Percentiles rank a stretch among this genome's conserved stretches.
Evolutionary conservation across 2,329 filamentous ascomycete genomes (phyloP).

Genomic region (Cytospora piceae): DNA sequence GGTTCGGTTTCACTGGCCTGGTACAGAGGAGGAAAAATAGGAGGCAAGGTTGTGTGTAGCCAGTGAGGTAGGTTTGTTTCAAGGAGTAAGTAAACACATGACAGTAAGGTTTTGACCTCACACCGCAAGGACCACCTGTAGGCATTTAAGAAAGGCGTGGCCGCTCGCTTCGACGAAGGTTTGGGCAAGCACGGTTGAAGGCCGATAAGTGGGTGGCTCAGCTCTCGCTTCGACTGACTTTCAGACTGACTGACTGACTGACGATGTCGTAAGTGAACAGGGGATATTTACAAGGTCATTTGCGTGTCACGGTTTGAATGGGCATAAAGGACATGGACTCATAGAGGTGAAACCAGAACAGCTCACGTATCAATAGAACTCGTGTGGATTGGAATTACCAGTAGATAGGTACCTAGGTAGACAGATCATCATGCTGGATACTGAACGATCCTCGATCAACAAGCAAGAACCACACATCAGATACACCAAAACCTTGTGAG

Average conservation of each 20-base stretch:
- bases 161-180: constrained; percentile 13
- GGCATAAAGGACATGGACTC: neutral
- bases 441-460: neutral
- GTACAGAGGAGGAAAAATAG: constrained; percentile 9
- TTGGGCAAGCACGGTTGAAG: constrained; percentile 3
- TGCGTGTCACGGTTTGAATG: constrained; percentile 16
- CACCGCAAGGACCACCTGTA: constrained; percentile 13
- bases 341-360: constrained; percentile 6
- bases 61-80: neutral
- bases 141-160: constrained; percentile 8
- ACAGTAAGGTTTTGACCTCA: constrained; percentile 10
- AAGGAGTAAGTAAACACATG: constrained; percentile 4
- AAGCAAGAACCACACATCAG: neutral
- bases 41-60: neutral
- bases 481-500: neutral
- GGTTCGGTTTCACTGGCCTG: neutral
- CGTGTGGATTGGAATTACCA: constrained; percentile 5
- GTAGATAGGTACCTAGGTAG: neutral
- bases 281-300: constrained; percentile 14
- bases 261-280: constrained; percentile 17
- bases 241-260: neutral
- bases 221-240: constrained; percentile 18
- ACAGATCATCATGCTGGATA: neutral
- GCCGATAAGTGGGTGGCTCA: constrained; percentile 13
- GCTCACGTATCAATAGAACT: constrained; percentile 11